Evolutionary conservation across 441 rosid genomes (phyloP), one percentile per base, ranked within the genome.

Genomic region (Gossypium trilobum): DNA sequence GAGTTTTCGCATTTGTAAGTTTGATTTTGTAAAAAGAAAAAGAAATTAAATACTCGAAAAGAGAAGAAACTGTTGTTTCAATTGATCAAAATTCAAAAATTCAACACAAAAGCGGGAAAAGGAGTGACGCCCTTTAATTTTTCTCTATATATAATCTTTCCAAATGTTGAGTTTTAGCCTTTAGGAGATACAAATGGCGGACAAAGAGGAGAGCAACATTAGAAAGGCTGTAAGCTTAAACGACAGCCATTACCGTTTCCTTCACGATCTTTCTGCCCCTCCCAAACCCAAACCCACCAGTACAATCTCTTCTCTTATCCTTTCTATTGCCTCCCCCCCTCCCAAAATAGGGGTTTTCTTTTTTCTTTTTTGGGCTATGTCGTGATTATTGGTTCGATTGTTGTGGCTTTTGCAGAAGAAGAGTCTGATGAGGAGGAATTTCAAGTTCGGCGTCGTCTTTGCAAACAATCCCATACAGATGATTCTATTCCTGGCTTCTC

Each of bases 231-330:
- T 80, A 68, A 90, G 92, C 77, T 80, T 90, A 48, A 92, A 92
- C 85, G 90, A 90, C 73, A 82, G 88, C 54, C 88, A 88, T 74
- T 85, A 88, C 42, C 94, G 90, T 56, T 74, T 88, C 69, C 92
- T 92, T 31, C 87, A 88, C 71, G 95, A 82, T 70, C 82, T 85
- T 16, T 85, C 91, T 57, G 88, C 89, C 63, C 87, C 90, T 70
- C 84, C 86, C 17, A 19, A 50, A 16, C 59, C 58, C 19, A 10
- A 9, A 10, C 14, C 50, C 14, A 44, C 65, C 11, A 50, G 54
- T 74, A 66, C n/a, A 4, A 10, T 17, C 33, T 19, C 50, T 69
- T 23, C 33, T 19, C 62, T 44, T 57, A 68, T 11, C n/a, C 0
- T 57, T 57, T 39, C 2, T 1, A 1, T 33, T 11, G 51, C 51